Conservation (phyloP, 169 alveolate genomes). For the Plasmodium knowlesi region DNA sequence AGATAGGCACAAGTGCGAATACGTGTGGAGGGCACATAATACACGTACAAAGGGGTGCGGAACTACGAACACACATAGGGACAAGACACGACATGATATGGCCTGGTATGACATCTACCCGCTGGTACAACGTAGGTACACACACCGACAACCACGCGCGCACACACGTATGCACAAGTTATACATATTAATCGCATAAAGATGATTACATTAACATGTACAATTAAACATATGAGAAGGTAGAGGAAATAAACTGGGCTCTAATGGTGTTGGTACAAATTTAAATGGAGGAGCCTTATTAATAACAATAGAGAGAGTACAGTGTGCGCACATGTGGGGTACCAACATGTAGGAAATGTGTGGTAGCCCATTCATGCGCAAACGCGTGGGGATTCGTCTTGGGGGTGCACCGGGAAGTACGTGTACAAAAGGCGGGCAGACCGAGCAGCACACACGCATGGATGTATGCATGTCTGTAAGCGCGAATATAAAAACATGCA, state of each 20-base stretch:
- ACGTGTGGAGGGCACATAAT: background rate
- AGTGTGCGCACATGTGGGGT: background rate
- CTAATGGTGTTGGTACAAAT: constrained; percentile 42
- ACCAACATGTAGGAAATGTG: background rate
- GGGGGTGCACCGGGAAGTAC: background rate
- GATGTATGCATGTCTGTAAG: background rate
- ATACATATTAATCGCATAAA: constrained; percentile 7
- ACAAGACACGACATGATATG: no score
- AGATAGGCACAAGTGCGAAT: background rate
- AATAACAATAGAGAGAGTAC: background rate
- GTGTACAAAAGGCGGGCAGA: background rate
- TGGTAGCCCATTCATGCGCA: no score
- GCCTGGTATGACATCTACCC: background rate
- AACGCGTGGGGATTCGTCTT: no score
- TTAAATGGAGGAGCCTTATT: background rate
- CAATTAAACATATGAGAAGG: background rate
- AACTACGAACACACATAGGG: background rate
- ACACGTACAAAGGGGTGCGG: background rate
- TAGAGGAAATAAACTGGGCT: background rate
- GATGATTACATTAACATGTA: background rate
- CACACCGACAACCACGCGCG: background rate
- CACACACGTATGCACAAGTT: background rate
- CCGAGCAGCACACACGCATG: background rate
- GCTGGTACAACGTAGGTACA: background rate
- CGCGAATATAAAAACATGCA: background rate